These are phyloP conservation scores for Astragalus membranaceus DNA, from an alignment of 306 rosid species.

Conservation along the genomic window DNA sequence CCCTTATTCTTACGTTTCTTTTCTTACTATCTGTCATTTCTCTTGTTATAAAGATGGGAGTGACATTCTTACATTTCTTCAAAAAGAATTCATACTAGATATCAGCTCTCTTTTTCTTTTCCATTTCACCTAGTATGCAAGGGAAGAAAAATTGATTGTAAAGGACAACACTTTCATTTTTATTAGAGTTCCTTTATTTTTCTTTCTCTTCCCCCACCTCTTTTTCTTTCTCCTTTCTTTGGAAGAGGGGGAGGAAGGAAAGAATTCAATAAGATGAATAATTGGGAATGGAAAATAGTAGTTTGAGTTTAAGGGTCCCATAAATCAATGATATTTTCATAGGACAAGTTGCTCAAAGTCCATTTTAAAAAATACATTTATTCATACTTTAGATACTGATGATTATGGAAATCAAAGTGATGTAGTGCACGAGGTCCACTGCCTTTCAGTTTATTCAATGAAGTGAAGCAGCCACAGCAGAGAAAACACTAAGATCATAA, in stretches of 20 bases:
- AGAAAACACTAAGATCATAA: background rate
- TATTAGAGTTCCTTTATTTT: background rate
- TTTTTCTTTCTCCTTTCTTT: background rate
- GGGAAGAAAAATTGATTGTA: background rate
- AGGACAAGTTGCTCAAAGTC: conserved; percentile 11
- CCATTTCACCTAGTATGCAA: conserved; percentile 22
- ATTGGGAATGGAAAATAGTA: background rate
- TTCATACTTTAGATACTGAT: conserved; percentile 15
- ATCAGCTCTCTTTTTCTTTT: conserved; percentile 27
- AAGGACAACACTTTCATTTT: conserved; percentile 4
- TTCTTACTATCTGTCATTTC: too few relatives aligned
- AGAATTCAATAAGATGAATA: conserved; percentile 3
- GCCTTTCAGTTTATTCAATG: background rate
- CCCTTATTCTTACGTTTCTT: too few relatives aligned
- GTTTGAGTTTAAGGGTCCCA: conserved; percentile 31
- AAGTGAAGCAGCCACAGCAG: background rate
- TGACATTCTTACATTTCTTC: too few relatives aligned
- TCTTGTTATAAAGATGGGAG: too few relatives aligned
- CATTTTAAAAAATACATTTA: background rate
- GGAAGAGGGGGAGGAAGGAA: background rate
- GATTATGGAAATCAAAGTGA: conserved; percentile 13
- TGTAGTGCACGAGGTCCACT: background rate
- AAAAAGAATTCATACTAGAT: too few relatives aligned
- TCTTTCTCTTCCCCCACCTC: background rate
- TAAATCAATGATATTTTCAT: conserved; percentile 15